Base-by-base conservation (phyloP, 108 stramenopile genomes). In the Nitzschia inconspicua region DNA sequence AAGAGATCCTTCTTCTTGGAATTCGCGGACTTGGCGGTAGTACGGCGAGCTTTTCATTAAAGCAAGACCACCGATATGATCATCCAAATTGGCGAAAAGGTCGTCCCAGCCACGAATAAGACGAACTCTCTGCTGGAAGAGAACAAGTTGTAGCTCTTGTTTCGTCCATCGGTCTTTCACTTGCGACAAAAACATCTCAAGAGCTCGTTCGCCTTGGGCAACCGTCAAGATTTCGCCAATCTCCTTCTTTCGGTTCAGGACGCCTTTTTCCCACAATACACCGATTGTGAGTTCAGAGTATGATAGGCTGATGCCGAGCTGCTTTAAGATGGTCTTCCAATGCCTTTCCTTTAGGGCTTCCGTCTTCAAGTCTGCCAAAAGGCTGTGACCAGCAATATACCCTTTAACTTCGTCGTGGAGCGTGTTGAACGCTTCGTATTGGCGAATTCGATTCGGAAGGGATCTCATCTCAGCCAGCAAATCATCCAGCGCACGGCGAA, bases 141-240 rank as follows among this genome's bases (percentile, higher is more conserved):
- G 68, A 19, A 96, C 94, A 37, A 98, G 76, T 60, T 97, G 94
- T 23, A 99, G 70, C 61, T 96, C 88, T 63, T 80, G 73, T 43
- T 88, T 89, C 63, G 84, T 80, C 98, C 98, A 99, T n/a, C 86
- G 76, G 42, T 96, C 95, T 26, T 93, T 83, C n/a, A 99, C 94
- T 76, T 99, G 89, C 3, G 57, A 60, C 19, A 99, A 66, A 75
- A 97, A 99, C 40, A 91, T 77, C 64, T 98, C 97, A 30, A 99
- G 86, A 1, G 98, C 97, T 96, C 95, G 95, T 73, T 99, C 98
- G 19, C 97, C 96, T 65, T 97, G 96, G 23, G 98, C 98, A 26
- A 87, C 64, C 14, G 88, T 76, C 24, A 99, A 75, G 47, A 95
- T 80, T 48, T 97, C 96, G 25, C 56, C 61, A 41, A 99, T 76